Evolutionary conservation across 176 grass and related monocot species (phyloP).

Genomic region (Otatea glauca): DNA sequence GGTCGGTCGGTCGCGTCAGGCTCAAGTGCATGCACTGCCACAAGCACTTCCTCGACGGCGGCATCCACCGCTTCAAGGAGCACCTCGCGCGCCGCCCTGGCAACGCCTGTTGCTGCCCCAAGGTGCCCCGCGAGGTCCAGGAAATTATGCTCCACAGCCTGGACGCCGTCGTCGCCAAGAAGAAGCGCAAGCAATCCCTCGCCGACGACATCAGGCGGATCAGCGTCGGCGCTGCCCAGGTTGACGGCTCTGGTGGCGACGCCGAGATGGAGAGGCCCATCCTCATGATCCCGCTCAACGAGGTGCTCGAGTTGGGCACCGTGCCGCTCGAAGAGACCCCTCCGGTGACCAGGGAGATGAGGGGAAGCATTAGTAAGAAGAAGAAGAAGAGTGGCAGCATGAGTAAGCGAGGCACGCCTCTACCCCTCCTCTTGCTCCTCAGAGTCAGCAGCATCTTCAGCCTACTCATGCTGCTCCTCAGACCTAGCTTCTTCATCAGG

Average conservation of each 20-base stretch:
- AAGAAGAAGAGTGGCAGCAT: conserved; percentile 48
- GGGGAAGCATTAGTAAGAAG: conserved; percentile 40
- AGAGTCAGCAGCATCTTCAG: background rate
- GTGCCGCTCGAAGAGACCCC: conserved; percentile 41
- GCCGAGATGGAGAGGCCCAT: conserved; percentile 43
- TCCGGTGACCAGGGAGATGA: conserved; percentile 17
- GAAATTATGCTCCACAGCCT: conserved; percentile 73
- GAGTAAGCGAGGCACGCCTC: conserved; percentile 25
- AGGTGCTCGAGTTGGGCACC: conserved; percentile 51
- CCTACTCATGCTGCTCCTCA: conserved; percentile 1
- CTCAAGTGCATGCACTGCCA: conserved; percentile 88
- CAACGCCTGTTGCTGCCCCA: conserved; percentile 87
- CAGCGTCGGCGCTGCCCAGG: background rate
- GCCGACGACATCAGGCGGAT: conserved; percentile 46
- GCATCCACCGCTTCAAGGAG: conserved; percentile 99
- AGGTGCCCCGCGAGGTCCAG: conserved; percentile 76
- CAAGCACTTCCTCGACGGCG: conserved; percentile 87
- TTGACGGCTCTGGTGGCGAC: background rate
- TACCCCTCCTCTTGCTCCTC: conserved; percentile 16
- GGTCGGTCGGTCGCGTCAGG: conserved; percentile 58
- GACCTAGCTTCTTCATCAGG: conserved; percentile 33
- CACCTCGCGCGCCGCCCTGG: conserved; percentile 89
- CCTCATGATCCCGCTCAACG: conserved; percentile 56
- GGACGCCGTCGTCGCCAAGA: conserved; percentile 64
- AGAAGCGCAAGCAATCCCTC: conserved; percentile 64